These are phyloP conservation scores for Aphanoascus verrucosus DNA, from an alignment of 2,329 filamentous ascomycete species.

Conservation along the genomic window DNA sequence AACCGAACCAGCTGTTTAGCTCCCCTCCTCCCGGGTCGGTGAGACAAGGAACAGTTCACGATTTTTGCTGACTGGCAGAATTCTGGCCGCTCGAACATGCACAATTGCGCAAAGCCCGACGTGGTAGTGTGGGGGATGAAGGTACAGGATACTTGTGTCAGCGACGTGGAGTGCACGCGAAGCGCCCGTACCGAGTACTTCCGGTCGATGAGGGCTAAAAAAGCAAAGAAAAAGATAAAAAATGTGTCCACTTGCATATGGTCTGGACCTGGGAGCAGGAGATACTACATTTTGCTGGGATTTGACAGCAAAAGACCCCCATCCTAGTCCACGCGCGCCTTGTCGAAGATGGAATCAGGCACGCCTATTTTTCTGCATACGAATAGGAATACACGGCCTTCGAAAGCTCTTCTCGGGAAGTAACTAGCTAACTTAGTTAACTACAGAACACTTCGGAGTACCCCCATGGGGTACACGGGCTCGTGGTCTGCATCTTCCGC, in stretches of 20 bases:
- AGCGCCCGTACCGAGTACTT: neutral
- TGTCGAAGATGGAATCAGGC: slow-evolving; percentile 8
- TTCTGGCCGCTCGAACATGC: neutral
- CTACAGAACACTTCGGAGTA: neutral
- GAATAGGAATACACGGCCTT: slow-evolving; percentile 2
- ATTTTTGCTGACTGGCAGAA: slow-evolving; percentile 3
- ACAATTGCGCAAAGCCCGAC: neutral
- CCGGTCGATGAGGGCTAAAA: neutral
- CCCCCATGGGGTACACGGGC: neutral
- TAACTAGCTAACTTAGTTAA: too few species aligned
- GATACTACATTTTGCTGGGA: slow-evolving; percentile 9
- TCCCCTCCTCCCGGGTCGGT: slow-evolving; percentile 1
- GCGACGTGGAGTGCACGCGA: neutral
- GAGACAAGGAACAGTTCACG: slow-evolving; percentile 1
- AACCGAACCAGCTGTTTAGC: slow-evolving; percentile 1
- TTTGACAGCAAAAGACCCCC: slow-evolving; percentile 8
- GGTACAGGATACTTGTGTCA: neutral
- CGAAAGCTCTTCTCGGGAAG: neutral
- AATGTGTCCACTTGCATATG: slow-evolving; percentile 8
- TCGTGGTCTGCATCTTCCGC: slow-evolving; percentile 4
- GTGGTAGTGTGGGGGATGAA: neutral
- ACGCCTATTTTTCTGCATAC: neutral
- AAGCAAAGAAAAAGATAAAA: neutral
- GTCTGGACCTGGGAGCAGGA: slow-evolving; percentile 7
- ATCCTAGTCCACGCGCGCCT: slow-evolving; percentile 7